Conservation (phyloP, 306 rosid genomes). For the Dalbergia oliveri region DNA sequence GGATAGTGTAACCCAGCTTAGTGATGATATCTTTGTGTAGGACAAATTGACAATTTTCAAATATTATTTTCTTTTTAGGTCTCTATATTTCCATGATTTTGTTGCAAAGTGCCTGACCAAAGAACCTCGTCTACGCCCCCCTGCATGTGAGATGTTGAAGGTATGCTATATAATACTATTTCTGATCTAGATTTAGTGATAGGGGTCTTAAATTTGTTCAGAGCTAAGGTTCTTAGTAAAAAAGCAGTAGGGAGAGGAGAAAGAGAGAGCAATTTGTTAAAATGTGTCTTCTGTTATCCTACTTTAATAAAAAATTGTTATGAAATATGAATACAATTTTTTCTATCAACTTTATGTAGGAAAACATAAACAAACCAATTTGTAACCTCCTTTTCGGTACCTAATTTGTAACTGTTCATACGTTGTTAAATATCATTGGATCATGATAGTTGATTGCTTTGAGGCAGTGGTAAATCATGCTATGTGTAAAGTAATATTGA, state of each 20-base stretch:
- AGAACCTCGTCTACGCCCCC: slow-evolving; percentile 94
- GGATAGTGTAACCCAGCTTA: slow-evolving; percentile 20
- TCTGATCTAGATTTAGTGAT: slow-evolving; percentile 19
- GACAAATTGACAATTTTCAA: slow-evolving; percentile 9
- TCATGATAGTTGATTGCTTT: neutral
- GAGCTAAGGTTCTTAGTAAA: slow-evolving; percentile 19
- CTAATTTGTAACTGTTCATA: neutral
- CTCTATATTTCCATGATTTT: slow-evolving; percentile 95
- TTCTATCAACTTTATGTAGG: neutral
- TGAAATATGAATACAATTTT: neutral
- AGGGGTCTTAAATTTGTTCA: slow-evolving; percentile 24
- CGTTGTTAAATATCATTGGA: neutral
- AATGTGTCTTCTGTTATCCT: neutral
- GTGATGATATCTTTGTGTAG: slow-evolving; percentile 10
- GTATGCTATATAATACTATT: slow-evolving; percentile 53
- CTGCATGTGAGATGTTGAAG: slow-evolving; percentile 97
- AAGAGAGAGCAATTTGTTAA: neutral
- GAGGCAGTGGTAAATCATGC: neutral
- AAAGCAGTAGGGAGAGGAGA: slow-evolving; percentile 2
- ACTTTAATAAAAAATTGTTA: neutral
- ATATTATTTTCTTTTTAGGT: slow-evolving; percentile 67
- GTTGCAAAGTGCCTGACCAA: slow-evolving; percentile 96
- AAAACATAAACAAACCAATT: neutral
- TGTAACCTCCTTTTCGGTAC: neutral
- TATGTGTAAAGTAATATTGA: neutral